A percentile compares a stretch with the other conserved stretches of the same genome.
phyloP scores from a whole-genome alignment of 495 filamentous ascomycete species.

The Aspergillus nidulans region DNA sequence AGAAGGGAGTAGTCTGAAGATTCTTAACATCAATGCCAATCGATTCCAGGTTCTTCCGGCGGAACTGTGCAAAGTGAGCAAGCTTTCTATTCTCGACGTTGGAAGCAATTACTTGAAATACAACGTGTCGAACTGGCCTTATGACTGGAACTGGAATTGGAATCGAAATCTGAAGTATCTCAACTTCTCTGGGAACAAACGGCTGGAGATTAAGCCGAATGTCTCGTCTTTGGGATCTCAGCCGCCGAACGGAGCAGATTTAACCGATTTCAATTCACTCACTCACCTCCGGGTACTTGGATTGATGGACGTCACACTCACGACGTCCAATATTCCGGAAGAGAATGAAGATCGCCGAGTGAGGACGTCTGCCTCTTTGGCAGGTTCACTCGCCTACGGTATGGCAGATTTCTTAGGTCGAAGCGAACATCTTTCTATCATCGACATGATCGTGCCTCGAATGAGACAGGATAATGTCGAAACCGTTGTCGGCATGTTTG shows the following conservation, averaged over 20 bases:
- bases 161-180: slow-evolving; percentile 92
- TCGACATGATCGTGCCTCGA: slow-evolving; percentile 92
- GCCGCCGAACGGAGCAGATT: slow-evolving; percentile 58
- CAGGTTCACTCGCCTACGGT: slow-evolving; percentile 83
- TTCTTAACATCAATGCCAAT: slow-evolving; percentile 93
- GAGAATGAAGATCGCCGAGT: slow-evolving; percentile 93
- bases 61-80: slow-evolving; percentile 89
- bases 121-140: slow-evolving; percentile 98
- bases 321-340: slow-evolving; percentile 86
- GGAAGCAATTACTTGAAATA: slow-evolving; percentile 97
- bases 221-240: slow-evolving; percentile 44
- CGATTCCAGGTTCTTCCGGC: slow-evolving; percentile 96
- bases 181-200: slow-evolving; percentile 95
- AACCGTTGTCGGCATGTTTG: slow-evolving; percentile 88
- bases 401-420: slow-evolving; percentile 96
- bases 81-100: slow-evolving; percentile 85
- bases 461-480: slow-evolving; percentile 90
- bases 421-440: slow-evolving; percentile 93
- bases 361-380: slow-evolving; percentile 86
- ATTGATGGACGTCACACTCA: slow-evolving; percentile 96
- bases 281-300: slow-evolving; percentile 84
- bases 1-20: slow-evolving; percentile 75
- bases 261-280: slow-evolving; percentile 88
- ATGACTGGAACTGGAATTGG: slow-evolving; percentile 99
- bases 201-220: slow-evolving; percentile 92